Evolutionary conservation across 1,284 basidiomycete species (phyloP), one percentile per base, ranked within the genome.

Genomic region (Inonotus hispidus): DNA sequence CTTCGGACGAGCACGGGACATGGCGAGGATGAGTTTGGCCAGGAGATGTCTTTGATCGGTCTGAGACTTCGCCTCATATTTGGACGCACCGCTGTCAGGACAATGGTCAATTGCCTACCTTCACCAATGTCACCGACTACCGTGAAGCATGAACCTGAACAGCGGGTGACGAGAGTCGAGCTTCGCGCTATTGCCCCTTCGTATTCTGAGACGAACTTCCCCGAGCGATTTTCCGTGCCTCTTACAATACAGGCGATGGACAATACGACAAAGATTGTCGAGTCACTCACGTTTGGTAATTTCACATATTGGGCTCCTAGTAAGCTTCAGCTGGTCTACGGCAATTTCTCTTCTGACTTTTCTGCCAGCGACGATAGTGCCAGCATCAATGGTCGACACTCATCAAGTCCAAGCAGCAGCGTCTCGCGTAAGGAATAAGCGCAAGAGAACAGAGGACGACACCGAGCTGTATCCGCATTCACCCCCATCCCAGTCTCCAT

Each of bases 231-330:
- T 39, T 53, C 29, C 45, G 79, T 85, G 21, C 74, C 78, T 3
- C 74, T 90, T 53, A 79, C 81, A 6, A 81, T 88, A 14, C 85
- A 90, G 69, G 85, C 83, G 7, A 72, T 90, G 59, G 78, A 82
- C 69, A 71, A 76, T 41, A 72, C 79, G 23, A 79, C 82, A 59
- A 67, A 71, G 3, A 70, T 88, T 32, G 68, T 90, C 14, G 87
- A 90, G 67, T 79, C 83, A 0, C 77, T 84, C 59, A 76, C 82
- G 39, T 84, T 92, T 75, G 84, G 90, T 68, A 78, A 85, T 69
- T 86, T 93, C 75, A 77, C 80, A n/a, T 90, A 88, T 66, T 80
- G 77, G 73, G 70, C 76, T 13, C 65, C 74, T 23, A 75, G 85
- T 84, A 59, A 63, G 78, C 74, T 52, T 58, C 16, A 16, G 35